Percentiles rank a stretch among this genome's conserved stretches.
Evolutionary conservation across 108 stramenopile species (phyloP).

Genomic region (Bacterosira constricta): DNA sequence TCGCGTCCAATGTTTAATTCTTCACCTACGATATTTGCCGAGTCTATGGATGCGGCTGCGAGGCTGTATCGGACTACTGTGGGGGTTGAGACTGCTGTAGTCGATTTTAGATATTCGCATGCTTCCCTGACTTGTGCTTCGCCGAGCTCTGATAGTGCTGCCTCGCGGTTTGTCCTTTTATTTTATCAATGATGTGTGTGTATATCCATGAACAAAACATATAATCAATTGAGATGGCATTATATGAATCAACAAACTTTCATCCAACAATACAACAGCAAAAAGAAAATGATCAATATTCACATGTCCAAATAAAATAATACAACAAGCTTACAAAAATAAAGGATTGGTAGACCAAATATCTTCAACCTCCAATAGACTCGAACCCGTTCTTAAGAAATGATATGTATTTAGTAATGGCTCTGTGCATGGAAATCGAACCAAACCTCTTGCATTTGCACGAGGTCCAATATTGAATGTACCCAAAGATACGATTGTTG

Average conservation of each 20-base stretch:
- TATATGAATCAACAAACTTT: too few species aligned
- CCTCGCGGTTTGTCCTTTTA: slow-evolving; percentile 70
- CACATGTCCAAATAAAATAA: too few species aligned
- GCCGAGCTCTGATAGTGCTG: slow-evolving; percentile 60
- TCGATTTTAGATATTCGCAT: slow-evolving; percentile 36
- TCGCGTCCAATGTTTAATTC: slow-evolving; percentile 73
- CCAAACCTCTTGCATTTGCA: slow-evolving; percentile 42
- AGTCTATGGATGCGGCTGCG: slow-evolving; percentile 69
- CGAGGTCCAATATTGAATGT: background rate
- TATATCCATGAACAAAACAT: background rate
- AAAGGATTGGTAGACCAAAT: slow-evolving; percentile 81
- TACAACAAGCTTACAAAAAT: slow-evolving; percentile 36
- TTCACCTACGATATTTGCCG: slow-evolving; percentile 63
- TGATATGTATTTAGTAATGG: slow-evolving; percentile 68
- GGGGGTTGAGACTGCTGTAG: slow-evolving; percentile 38
- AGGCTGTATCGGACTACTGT: slow-evolving; percentile 68
- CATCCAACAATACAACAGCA: too few species aligned
- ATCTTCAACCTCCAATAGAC: slow-evolving; percentile 70
- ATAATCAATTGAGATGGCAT: background rate
- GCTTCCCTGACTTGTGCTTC: slow-evolving; percentile 56
- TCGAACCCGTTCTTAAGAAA: slow-evolving; percentile 64
- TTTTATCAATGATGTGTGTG: background rate
- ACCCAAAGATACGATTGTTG: background rate
- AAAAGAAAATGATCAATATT: too few species aligned
- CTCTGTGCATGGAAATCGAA: slow-evolving; percentile 58